phyloP scores from a whole-genome alignment of 257 asterid genomes.

The Paraleonurus japonicus region DNA sequence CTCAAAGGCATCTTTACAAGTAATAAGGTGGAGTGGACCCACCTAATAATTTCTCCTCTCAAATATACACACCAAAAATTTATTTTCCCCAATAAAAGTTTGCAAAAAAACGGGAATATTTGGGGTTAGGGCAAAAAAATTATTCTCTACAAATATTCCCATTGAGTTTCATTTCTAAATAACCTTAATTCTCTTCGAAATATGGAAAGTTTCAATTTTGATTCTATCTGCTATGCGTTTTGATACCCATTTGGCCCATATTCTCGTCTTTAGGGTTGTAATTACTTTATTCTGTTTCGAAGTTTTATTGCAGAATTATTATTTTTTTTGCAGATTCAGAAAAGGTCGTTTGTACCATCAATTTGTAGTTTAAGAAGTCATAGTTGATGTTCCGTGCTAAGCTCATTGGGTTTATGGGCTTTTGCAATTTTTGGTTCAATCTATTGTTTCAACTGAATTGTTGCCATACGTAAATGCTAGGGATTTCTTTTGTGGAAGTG shows the following conservation, averaged over 20 bases:
- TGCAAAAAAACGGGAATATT: constrained; percentile 32
- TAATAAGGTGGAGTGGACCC: constrained; percentile 31
- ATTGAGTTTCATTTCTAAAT: constrained; percentile 16
- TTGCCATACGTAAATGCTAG: constrained; percentile 29
- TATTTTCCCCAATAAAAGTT: constrained; percentile 19
- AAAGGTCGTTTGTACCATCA: constrained; percentile 17
- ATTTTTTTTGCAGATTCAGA: constrained; percentile 26
- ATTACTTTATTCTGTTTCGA: neutral
- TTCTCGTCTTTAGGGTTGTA: constrained; percentile 6
- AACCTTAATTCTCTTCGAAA: constrained; percentile 14
- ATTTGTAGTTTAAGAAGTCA: constrained; percentile 23
- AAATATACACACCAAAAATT: constrained; percentile 1
- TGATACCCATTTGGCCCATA: neutral
- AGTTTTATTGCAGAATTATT: constrained; percentile 14
- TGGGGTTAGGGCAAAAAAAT: constrained; percentile 38
- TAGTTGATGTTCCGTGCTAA: constrained; percentile 20
- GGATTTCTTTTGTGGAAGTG: constrained; percentile 20
- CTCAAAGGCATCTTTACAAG: constrained; percentile 19
- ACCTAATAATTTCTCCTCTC: constrained; percentile 29
- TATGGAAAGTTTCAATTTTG: constrained; percentile 24
- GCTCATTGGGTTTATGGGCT: constrained; percentile 22
- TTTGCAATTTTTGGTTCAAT: constrained; percentile 23
- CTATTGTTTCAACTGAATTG: constrained; percentile 8
- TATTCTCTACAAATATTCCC: constrained; percentile 27
- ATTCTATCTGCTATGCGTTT: constrained; percentile 24